Evolutionary conservation across 2,329 filamentous ascomycete species (phyloP).

Genomic region (Leptoxyphium fumago): DNA sequence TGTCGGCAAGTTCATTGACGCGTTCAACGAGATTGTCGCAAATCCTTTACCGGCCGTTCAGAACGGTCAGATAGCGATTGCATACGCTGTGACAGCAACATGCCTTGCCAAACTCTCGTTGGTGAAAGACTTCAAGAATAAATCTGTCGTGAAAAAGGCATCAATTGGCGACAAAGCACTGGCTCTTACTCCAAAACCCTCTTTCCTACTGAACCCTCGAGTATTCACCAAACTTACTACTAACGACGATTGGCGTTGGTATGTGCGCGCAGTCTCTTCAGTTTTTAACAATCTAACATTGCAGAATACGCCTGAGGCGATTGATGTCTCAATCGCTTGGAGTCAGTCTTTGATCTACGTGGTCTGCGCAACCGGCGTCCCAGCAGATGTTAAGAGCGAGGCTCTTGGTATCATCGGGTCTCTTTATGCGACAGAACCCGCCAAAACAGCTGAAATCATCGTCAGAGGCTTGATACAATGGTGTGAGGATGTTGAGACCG

Average conservation of each 20-base stretch:
- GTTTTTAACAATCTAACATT: slow-evolving; percentile 39
- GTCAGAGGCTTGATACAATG: slow-evolving; percentile 67
- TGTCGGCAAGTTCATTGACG: slow-evolving; percentile 46
- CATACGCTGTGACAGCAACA: slow-evolving; percentile 58
- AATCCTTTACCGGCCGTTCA: slow-evolving; percentile 71
- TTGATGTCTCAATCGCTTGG: slow-evolving; percentile 39
- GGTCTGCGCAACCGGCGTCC: slow-evolving; percentile 47
- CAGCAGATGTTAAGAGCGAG: slow-evolving; percentile 48
- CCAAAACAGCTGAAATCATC: slow-evolving; percentile 46
- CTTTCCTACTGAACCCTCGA: slow-evolving; percentile 70
- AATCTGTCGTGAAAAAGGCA: slow-evolving; percentile 45
- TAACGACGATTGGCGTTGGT: slow-evolving; percentile 68
- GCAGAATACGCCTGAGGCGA: slow-evolving; percentile 24
- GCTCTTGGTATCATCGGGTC: slow-evolving; percentile 46
- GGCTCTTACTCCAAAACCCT: slow-evolving; percentile 61
- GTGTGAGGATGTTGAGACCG: slow-evolving; percentile 49
- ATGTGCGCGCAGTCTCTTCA: slow-evolving; percentile 53
- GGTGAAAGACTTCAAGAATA: slow-evolving; percentile 38
- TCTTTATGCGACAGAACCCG: slow-evolving; percentile 48
- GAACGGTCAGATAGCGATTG: slow-evolving; percentile 65
- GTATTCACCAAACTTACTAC: slow-evolving; percentile 66
- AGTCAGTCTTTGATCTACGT: slow-evolving; percentile 72
- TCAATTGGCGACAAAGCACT: slow-evolving; percentile 52
- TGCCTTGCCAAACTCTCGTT: slow-evolving; percentile 39
- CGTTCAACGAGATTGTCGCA: slow-evolving; percentile 61